phyloP scores from a whole-genome alignment of 1,284 basidiomycete species.

The Macrocystidia cucumis region DNA sequence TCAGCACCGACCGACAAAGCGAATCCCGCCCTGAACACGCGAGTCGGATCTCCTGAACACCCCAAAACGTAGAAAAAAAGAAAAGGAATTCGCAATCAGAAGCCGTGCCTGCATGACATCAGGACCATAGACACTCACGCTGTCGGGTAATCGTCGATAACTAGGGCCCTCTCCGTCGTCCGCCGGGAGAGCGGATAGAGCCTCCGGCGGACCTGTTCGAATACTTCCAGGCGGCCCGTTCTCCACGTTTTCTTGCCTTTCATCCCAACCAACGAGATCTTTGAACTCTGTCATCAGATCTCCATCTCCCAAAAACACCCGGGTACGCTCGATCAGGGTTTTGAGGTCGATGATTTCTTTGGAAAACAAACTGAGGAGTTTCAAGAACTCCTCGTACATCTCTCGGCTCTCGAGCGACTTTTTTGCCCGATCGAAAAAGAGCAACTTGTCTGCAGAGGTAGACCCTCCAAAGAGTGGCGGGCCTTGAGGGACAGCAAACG shows the following conservation, averaged over 20 bases:
- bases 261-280: constrained; percentile 77
- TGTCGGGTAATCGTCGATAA: constrained; percentile 86
- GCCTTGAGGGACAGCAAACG: constrained; percentile 18
- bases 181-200: constrained; percentile 59
- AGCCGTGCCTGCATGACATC: constrained; percentile 3
- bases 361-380: constrained; percentile 84
- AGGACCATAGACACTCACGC: constrained; percentile 43
- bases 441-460: constrained; percentile 74
- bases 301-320: constrained; percentile 74
- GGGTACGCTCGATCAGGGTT: constrained; percentile 76
- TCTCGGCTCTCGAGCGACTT: constrained; percentile 79
- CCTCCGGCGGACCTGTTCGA: constrained; percentile 60
- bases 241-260: constrained; percentile 58
- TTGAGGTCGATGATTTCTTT: constrained; percentile 88
- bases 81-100: constrained; percentile 9
- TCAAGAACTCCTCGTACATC: constrained; percentile 90
- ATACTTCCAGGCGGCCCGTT: constrained; percentile 74
- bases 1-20: constrained; percentile 94
- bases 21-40: constrained; percentile 94
- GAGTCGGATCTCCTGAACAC: constrained; percentile 71
- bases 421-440: constrained; percentile 92
- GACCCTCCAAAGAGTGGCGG: constrained; percentile 30
- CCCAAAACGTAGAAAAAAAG: constrained; percentile 5
- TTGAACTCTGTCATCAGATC: constrained; percentile 87
- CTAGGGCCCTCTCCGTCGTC: constrained; percentile 80